Conservation (phyloP, 2,329 filamentous ascomycete species). For the Claviceps sp. region DNA sequence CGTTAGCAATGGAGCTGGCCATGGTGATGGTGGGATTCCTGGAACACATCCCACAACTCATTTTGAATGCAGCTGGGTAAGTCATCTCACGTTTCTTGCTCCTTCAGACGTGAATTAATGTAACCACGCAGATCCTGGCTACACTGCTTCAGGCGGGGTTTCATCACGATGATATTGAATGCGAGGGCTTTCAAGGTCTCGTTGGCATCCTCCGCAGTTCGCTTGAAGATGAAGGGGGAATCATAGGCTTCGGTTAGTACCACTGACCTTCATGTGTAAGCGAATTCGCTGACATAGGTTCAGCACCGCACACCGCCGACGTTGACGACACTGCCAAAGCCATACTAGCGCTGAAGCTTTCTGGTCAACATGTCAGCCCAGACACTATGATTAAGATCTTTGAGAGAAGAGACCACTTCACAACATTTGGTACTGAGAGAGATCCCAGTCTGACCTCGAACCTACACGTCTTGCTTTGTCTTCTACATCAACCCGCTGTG, state of each 20-base stretch:
- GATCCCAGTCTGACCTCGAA: slow-evolving; percentile 7
- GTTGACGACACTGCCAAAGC: slow-evolving; percentile 10
- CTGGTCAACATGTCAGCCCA: not conserved
- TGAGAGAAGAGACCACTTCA: slow-evolving; percentile 3
- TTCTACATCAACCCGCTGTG: slow-evolving; percentile 3
- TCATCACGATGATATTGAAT: slow-evolving; percentile 2
- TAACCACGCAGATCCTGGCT: not conserved
- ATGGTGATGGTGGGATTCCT: slow-evolving; percentile 6
- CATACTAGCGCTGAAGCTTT: slow-evolving; percentile 3
- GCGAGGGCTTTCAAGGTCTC: not conserved
- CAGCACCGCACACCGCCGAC: slow-evolving; percentile 3
- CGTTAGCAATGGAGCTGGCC: not conserved
- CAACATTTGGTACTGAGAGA: slow-evolving; percentile 6
- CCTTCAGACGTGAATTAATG: not conserved
- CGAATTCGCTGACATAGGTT: not conserved
- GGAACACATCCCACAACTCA: slow-evolving; percentile 7
- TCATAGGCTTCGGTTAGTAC: slow-evolving; percentile 8
- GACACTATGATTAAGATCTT: not conserved
- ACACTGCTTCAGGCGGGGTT: slow-evolving; percentile 4
- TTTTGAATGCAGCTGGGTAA: slow-evolving; percentile 4
- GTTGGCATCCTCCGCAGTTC: not conserved
- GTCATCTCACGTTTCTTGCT: not conserved
- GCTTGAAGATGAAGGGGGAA: slow-evolving; percentile 2
- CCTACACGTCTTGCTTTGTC: slow-evolving; percentile 7
- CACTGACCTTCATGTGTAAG: too few species aligned